These are phyloP conservation scores for Meripilus lineatus DNA, from an alignment of 1,284 basidiomycete species.

Conservation along the genomic window DNA sequence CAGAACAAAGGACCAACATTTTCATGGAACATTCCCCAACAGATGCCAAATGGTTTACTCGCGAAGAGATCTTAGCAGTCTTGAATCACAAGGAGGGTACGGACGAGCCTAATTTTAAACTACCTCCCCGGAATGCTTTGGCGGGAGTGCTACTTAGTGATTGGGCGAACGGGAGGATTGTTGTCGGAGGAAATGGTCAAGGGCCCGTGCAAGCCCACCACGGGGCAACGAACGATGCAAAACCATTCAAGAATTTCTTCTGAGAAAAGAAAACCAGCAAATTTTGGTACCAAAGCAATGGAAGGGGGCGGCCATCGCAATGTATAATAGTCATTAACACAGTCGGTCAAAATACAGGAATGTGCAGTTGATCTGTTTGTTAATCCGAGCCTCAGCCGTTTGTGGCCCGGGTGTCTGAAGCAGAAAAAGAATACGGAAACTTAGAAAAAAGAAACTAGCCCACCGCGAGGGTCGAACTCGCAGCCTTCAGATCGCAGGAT, in stretches of 20 bases:
- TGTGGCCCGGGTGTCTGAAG: not conserved
- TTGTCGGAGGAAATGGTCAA: conserved; percentile 3
- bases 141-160: conserved; percentile 65
- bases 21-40: not conserved
- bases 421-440: not conserved
- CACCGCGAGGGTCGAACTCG: conserved; percentile 87
- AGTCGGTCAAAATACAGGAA: not conserved
- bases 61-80: conserved; percentile 64
- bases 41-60: conserved; percentile 90
- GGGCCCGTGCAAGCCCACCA: too few relatives aligned
- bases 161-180: conserved; percentile 51
- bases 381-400: too few relatives aligned
- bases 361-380: too few relatives aligned
- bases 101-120: conserved; percentile 45
- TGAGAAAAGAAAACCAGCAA: not conserved
- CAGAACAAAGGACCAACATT: not conserved
- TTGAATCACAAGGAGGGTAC: conserved; percentile 38
- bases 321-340: not conserved
- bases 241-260: conserved; percentile 10
- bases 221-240: too few relatives aligned
- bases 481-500: conserved; percentile 65
- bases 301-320: not conserved
- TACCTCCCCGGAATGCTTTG: conserved; percentile 68
- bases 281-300: not conserved
- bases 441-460: conserved; percentile 40